Conservation (phyloP, 2,329 filamentous ascomycete genomes). For the Penicillium aurantiogriseum region DNA sequence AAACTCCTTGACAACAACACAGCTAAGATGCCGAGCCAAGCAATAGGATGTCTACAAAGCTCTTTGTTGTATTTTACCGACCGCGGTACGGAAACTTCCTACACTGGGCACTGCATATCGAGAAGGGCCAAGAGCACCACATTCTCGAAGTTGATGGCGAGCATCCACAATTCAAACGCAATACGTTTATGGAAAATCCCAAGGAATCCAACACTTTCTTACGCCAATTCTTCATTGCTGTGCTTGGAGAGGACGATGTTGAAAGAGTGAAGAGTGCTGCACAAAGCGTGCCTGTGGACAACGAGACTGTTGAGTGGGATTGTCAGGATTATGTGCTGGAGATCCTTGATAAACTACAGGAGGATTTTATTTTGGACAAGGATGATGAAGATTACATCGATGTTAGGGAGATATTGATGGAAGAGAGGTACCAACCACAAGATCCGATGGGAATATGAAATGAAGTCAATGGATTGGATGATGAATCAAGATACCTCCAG, state of each 20-base stretch:
- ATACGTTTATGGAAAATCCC: not conserved
- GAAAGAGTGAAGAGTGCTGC: not conserved
- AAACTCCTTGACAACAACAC: not conserved
- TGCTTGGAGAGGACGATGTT: not conserved
- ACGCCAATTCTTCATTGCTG: not conserved
- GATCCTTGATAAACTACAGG: constrained; percentile 1
- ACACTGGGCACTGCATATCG: not conserved
- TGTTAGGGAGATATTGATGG: not conserved
- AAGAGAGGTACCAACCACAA: not conserved
- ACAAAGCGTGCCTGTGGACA: not conserved
- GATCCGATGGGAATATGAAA: no score
- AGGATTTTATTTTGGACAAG: not conserved
- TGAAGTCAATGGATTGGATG: no score
- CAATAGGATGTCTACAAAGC: not conserved
- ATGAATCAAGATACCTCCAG: no score
- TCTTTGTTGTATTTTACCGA: constrained; percentile 1
- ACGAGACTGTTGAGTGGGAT: constrained; percentile 6
- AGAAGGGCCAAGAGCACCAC: not conserved
- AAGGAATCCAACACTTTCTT: not conserved
- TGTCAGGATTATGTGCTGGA: constrained; percentile 12
- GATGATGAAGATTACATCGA: constrained; percentile 6
- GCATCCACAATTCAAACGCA: not conserved
- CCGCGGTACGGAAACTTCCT: not conserved
- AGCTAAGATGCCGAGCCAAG: not conserved
- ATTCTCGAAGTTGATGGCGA: constrained; percentile 2